Evolutionary conservation across 2,329 filamentous ascomycete species (phyloP), one percentile per base, ranked within the genome.

Genomic region (Aspergillus aculeatinus): DNA sequence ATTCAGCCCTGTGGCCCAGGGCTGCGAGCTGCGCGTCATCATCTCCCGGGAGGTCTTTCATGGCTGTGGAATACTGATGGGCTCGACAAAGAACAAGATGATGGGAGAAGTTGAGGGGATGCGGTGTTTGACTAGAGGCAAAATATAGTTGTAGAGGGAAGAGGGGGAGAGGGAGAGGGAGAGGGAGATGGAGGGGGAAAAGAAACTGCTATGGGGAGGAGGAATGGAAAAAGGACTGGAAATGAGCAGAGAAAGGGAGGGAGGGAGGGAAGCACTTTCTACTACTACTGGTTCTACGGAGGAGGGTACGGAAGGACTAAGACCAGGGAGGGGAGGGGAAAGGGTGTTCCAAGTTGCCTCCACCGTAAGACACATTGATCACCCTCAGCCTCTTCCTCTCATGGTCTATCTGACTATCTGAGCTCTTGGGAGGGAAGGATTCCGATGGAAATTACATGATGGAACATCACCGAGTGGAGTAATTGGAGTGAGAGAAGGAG

Each of bases 1-100:
- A 72, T 67, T 87, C 84, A 53, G 82, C 80, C 72, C 81, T 82
- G 70, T 86, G 81, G 59, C 86, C 86, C 64, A 87, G 71, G 44
- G 79, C 76, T n/a, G 82, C 82, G 67, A 85, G 73, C 61, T 82
- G 79, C 53, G 75, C 79, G 63, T 81, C 79, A 71, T 83, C 82
- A 39, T 76, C 75, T 61, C 59, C 64, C 29, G 29, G 63, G 14
- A 64, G 42, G 16, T 64, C 51, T 56, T 68, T 64, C 60, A 63
- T 63, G 14, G 52, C 63, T 14, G 52, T 65, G 49, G 54, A 56
- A 49, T 19, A 55, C 44, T 33, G 42, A n/a, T 23, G 33, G 14
- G 16, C 39, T 42, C 9, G 31, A 29, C 29, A 5, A 23, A 19
- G 27, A n/a, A 10, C 31, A 55, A n/a, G n/a, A 16, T 9, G 4